Base-by-base conservation (phyloP, 1,139 yeast species). In the Hyphopichia burtonii region DNA sequence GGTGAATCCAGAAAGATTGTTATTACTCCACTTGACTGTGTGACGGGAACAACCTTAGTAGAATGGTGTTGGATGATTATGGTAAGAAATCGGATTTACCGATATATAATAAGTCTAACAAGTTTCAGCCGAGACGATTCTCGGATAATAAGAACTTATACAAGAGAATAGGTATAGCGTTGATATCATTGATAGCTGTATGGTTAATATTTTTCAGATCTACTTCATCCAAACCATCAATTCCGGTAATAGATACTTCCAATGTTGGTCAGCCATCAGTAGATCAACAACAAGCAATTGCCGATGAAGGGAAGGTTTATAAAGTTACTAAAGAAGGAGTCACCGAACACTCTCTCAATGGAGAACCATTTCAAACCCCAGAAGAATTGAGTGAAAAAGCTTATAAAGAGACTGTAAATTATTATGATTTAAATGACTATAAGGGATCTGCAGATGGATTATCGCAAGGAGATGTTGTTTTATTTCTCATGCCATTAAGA, bases 401-500 rank as follows among this genome's bases (percentile, higher is more conserved):
- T 28, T 66, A 58, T 46, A 52, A 51, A 19, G 60, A 63, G 4
- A 57, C 61, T 19, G 85, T 83, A 23, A 85, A 83, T 42, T 71
- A 64, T 46, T 84, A 80, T 53, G 93, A 86, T 54, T 67, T 86
- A 50, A 69, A 70, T 43, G 75, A 80, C 31, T 84, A 71, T 53
- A 66, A 61, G 39, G 93, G 91, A 1, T 52, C 75, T 1, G 55
- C 71, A 3, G 67, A 73, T 37, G 94, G 91, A 3, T 65, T 65
- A 15, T 55, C 59, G n/a, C 62, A 81, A 14, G 77, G 80, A 14
- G 94, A 88, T 50, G 77, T 83, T 38, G 81, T 89, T 12, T 66
- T 89, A 44, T 66, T 89, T 44, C 74, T 86, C 50, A 78, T 89
- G 61, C 96, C 96, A 1, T 67, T 89, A 45, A 74, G 95, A 56